Evolutionary conservation across 2,329 filamentous ascomycete genomes (phyloP).

Genomic region (Endoconidiophora laricicola): DNA sequence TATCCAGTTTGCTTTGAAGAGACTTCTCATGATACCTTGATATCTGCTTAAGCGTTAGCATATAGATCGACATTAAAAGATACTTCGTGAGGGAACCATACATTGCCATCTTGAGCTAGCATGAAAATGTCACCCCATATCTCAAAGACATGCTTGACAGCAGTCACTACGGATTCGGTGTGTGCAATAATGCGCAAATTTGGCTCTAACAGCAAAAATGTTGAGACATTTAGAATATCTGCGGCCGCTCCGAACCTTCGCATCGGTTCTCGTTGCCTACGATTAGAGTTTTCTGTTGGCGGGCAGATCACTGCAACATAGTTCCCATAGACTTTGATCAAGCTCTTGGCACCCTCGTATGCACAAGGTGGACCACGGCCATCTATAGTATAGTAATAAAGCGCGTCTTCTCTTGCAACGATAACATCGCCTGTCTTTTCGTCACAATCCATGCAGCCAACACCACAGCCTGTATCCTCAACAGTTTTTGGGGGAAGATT

Average conservation of each 20-base stretch:
- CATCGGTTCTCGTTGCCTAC: slow-evolving; percentile 9
- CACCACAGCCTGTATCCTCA: slow-evolving; percentile 75
- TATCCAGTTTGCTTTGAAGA: slow-evolving; percentile 77
- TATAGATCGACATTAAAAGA: too few species aligned
- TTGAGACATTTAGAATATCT: slow-evolving; percentile 73
- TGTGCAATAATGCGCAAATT: slow-evolving; percentile 82
- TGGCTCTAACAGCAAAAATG: slow-evolving; percentile 81
- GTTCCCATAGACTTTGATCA: slow-evolving; percentile 62
- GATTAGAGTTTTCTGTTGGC: slow-evolving; percentile 24
- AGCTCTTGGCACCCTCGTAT: slow-evolving; percentile 79
- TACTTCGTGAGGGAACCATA: slow-evolving; percentile 21
- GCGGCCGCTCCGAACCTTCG: slow-evolving; percentile 57
- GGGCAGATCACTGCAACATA: slow-evolving; percentile 81
- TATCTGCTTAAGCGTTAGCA: slow-evolving; percentile 33
- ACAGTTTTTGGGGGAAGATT: slow-evolving; percentile 75
- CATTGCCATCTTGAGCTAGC: slow-evolving; percentile 84
- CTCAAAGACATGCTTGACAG: slow-evolving; percentile 63
- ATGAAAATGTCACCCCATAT: slow-evolving; percentile 88
- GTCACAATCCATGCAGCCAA: slow-evolving; percentile 91
- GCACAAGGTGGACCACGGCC: slow-evolving; percentile 77
- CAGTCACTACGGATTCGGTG: slow-evolving; percentile 66
- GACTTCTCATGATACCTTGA: slow-evolving; percentile 81
- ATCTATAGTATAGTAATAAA: slow-evolving; percentile 80
- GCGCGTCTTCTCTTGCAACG: slow-evolving; percentile 84
- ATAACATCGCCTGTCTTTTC: slow-evolving; percentile 66